phyloP scores from a whole-genome alignment of 106 monocot species.

The Agapanthus africanus region DNA sequence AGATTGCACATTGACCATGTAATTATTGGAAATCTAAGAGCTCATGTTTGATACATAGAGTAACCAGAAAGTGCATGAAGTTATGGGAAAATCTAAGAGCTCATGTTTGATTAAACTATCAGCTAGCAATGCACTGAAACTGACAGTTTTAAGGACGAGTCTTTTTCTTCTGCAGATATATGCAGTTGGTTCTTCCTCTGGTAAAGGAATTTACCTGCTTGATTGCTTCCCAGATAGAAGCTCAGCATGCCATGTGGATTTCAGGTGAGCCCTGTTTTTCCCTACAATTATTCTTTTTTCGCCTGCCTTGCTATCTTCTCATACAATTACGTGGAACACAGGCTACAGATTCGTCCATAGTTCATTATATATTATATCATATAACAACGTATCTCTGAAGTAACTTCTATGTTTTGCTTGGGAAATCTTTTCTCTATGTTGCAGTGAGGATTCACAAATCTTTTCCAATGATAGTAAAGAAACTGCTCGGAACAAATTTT shows the following conservation, averaged over 20 bases:
- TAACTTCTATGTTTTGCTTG: neutral
- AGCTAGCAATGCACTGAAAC: neutral
- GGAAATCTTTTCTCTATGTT: conserved; percentile 3
- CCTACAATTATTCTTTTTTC: too few species aligned
- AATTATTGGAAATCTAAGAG: too few species aligned
- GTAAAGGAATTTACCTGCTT: conserved; percentile 58
- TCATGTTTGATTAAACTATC: neutral
- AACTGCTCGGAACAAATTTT: conserved; percentile 34
- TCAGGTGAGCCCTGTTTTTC: too few species aligned
- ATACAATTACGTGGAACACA: too few species aligned
- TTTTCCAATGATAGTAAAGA: conserved; percentile 15
- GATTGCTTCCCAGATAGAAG: conserved; percentile 65
- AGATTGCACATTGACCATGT: too few species aligned
- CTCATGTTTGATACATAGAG: too few species aligned
- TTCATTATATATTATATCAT: too few species aligned
- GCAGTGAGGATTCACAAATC: conserved; percentile 36
- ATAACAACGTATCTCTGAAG: too few species aligned
- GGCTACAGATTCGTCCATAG: too few species aligned
- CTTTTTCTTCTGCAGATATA: conserved; percentile 47
- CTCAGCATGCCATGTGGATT: conserved; percentile 78
- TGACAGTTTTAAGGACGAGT: neutral
- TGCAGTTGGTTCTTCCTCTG: conserved; percentile 54
- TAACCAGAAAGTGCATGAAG: too few species aligned
- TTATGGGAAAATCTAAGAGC: too few species aligned
- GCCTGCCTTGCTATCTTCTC: too few species aligned